Conservation (phyloP, 495 filamentous ascomycete species). For the Chaetomium cochliodes region DNA sequence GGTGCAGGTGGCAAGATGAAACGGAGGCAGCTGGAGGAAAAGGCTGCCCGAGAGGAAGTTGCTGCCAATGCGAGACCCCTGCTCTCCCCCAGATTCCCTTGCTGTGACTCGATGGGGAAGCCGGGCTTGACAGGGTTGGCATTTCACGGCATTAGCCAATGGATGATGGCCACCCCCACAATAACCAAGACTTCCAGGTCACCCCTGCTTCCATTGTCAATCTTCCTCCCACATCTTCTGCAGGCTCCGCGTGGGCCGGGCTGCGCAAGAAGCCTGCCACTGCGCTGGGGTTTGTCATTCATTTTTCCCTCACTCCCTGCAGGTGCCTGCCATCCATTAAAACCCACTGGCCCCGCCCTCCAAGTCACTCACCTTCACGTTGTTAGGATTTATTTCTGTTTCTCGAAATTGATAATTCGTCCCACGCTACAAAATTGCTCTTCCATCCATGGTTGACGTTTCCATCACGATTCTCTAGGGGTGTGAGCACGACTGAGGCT, state of each 20-base stretch:
- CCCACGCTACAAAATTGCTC: neutral
- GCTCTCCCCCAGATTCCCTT: slow-evolving; percentile 33
- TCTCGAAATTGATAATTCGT: neutral
- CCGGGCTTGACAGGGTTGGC: slow-evolving; percentile 4
- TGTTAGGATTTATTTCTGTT: slow-evolving; percentile 8
- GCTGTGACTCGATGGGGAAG: slow-evolving; percentile 14
- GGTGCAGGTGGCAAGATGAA: no score
- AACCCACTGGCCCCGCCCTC: slow-evolving; percentile 30
- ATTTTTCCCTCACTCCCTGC: slow-evolving; percentile 25
- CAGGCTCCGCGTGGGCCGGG: slow-evolving; percentile 18
- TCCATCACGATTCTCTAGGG: slow-evolving; percentile 4
- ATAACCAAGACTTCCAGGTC: neutral
- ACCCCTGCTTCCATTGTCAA: slow-evolving; percentile 25
- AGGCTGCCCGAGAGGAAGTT: neutral
- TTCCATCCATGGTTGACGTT: slow-evolving; percentile 18
- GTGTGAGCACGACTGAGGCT: slow-evolving; percentile 14
- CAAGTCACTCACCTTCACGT: slow-evolving; percentile 22
- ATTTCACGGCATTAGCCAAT: slow-evolving; percentile 14
- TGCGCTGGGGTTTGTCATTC: slow-evolving; percentile 12
- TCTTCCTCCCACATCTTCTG: slow-evolving; percentile 26
- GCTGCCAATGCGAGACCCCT: slow-evolving; percentile 8
- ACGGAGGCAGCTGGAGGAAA: neutral
- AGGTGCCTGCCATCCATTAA: slow-evolving; percentile 21
- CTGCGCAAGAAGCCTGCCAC: neutral
- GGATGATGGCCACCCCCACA: neutral